phyloP scores from a whole-genome alignment of 2,329 filamentous ascomycete species.

The Aphanoascus verrucosus region DNA sequence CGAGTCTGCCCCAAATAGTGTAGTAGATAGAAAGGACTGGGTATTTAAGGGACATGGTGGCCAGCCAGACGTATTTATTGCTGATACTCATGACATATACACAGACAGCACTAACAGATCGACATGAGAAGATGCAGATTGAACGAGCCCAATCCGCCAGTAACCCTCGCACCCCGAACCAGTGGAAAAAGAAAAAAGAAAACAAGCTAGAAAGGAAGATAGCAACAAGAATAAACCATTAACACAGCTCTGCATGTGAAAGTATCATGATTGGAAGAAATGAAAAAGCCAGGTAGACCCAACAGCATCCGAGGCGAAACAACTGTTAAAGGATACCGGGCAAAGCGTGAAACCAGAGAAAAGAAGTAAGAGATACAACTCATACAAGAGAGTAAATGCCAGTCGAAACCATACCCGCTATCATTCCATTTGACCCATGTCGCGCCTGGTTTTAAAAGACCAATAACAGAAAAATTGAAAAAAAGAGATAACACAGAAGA shows the following conservation, averaged over 20 bases:
- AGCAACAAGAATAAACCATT: background rate
- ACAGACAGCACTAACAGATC: constrained; percentile 1
- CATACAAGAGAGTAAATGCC: background rate
- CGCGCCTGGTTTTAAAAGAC: background rate
- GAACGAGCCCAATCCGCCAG: background rate
- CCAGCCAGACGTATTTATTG: background rate
- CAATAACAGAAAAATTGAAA: background rate
- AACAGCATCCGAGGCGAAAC: background rate
- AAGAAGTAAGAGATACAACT: background rate
- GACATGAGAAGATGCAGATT: background rate
- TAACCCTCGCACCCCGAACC: background rate
- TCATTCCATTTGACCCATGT: background rate
- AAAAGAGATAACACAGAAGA: background rate
- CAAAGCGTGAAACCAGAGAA: background rate
- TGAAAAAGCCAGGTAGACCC: background rate
- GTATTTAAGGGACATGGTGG: background rate
- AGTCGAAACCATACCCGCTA: background rate
- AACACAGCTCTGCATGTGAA: background rate
- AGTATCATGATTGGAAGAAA: background rate
- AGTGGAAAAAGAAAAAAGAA: background rate
- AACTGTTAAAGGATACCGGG: background rate
- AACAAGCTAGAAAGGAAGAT: background rate
- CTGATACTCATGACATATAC: constrained; percentile 3
- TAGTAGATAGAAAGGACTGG: background rate
- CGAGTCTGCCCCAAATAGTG: no score